Conservation (phyloP, 306 rosid species). For the Gastrolobium villosum region DNA sequence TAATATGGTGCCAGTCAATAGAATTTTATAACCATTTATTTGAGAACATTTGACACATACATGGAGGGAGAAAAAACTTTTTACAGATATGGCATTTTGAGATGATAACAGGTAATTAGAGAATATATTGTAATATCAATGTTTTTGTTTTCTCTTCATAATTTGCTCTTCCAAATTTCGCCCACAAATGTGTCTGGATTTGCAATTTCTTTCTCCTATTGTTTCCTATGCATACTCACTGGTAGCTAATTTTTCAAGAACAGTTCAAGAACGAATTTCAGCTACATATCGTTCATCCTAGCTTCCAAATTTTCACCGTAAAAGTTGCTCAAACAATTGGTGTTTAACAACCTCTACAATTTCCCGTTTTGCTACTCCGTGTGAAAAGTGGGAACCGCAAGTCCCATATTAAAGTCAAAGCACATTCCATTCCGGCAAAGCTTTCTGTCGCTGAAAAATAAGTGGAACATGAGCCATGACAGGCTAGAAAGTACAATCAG, state of each 20-base stretch:
- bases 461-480: slow-evolving; percentile 28
- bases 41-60: not conserved
- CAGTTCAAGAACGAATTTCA: not conserved
- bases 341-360: not conserved
- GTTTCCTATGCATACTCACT: not conserved
- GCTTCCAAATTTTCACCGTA: not conserved
- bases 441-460: not conserved
- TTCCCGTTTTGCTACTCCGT: not conserved
- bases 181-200: not conserved
- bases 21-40: too few species aligned
- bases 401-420: slow-evolving; percentile 19
- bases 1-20: too few species aligned
- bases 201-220: not conserved
- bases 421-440: not conserved
- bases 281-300: not conserved
- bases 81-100: not conserved
- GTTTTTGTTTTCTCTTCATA: not conserved
- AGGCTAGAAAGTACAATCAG: slow-evolving; percentile 39
- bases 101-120: not conserved
- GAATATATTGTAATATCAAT: not conserved
- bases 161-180: not conserved
- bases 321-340: not conserved
- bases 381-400: not conserved
- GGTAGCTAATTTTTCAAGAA: not conserved
- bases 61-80: not conserved